These are phyloP conservation scores for Arthroderma sp. DNA, from an alignment of 2,329 filamentous ascomycete species.

Conservation along the genomic window DNA sequence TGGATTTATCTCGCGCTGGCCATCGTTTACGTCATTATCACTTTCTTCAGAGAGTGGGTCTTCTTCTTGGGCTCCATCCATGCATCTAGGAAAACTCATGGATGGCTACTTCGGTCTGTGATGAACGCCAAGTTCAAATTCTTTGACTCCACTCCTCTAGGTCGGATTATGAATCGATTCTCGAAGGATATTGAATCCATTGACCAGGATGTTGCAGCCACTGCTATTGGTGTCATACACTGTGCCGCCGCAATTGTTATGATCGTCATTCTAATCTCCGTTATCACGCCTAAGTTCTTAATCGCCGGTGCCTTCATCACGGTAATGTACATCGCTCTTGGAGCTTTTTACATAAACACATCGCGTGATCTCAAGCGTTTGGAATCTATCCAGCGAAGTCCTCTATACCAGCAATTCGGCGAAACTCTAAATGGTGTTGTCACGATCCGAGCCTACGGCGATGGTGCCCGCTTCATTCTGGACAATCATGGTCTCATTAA, in stretches of 20 bases:
- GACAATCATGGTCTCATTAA: constrained; percentile 86
- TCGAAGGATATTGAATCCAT: constrained; percentile 93
- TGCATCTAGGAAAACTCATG: constrained; percentile 75
- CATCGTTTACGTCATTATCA: constrained; percentile 63
- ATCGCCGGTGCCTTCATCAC: constrained; percentile 79
- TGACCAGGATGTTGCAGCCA: constrained; percentile 88
- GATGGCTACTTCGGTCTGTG: constrained; percentile 62
- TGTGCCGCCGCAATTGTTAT: constrained; percentile 61
- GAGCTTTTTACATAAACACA: constrained; percentile 75
- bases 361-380: constrained; percentile 93
- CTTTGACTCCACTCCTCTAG: constrained; percentile 90
- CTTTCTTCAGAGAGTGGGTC: constrained; percentile 70
- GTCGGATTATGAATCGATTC: constrained; percentile 96
- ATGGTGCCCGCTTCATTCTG: constrained; percentile 82
- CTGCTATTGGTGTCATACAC: constrained; percentile 65
- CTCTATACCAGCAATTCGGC: constrained; percentile 93
- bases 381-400: constrained; percentile 87
- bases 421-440: constrained; percentile 91
- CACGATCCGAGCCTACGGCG: constrained; percentile 91
- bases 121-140: constrained; percentile 91
- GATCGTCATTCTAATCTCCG: constrained; percentile 74
- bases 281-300: constrained; percentile 82
- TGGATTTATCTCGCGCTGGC: constrained; percentile 71
- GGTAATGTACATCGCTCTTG: constrained; percentile 67
- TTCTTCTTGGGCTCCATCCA: constrained; percentile 85